phyloP scores from a whole-genome alignment of 306 rosid species.

The Gastrolobium bilobum region DNA sequence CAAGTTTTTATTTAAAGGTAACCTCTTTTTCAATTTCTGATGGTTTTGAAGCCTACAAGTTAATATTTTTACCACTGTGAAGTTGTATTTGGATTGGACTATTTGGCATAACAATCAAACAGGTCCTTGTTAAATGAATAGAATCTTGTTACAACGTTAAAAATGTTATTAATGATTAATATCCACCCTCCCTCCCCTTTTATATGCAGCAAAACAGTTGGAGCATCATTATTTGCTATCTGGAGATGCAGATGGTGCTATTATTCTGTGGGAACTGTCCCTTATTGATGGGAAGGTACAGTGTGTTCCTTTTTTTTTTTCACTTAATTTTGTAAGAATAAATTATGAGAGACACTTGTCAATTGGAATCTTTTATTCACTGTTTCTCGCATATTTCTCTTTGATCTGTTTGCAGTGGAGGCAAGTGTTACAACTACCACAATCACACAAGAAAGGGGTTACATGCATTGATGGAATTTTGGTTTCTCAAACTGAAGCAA shows the following conservation, averaged over 20 bases:
- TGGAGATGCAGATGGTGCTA: constrained; percentile 87
- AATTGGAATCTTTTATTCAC: constrained; percentile 35
- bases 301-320: neutral
- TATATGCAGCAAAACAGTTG: constrained; percentile 71
- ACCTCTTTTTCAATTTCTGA: constrained; percentile 18
- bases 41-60: constrained; percentile 6
- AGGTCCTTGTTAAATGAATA: neutral
- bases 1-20: constrained; percentile 83
- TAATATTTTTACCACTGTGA: neutral
- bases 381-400: constrained; percentile 38
- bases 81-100: constrained; percentile 21
- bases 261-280: constrained; percentile 81
- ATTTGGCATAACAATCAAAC: constrained; percentile 1
- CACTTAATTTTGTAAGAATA: neutral
- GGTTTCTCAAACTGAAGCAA: constrained; percentile 77
- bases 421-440: constrained; percentile 72
- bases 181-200: neutral
- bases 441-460: constrained; percentile 91
- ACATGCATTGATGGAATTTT: constrained; percentile 89
- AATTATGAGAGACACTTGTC: constrained; percentile 22
- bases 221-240: constrained; percentile 82
- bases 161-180: neutral
- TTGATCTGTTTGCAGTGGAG: constrained; percentile 71
- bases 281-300: constrained; percentile 76
- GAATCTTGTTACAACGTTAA: constrained; percentile 1